These are phyloP conservation scores for Ceratocystiopsis minuta DNA, from an alignment of 2,329 filamentous ascomycete species.

Conservation along the genomic window DNA sequence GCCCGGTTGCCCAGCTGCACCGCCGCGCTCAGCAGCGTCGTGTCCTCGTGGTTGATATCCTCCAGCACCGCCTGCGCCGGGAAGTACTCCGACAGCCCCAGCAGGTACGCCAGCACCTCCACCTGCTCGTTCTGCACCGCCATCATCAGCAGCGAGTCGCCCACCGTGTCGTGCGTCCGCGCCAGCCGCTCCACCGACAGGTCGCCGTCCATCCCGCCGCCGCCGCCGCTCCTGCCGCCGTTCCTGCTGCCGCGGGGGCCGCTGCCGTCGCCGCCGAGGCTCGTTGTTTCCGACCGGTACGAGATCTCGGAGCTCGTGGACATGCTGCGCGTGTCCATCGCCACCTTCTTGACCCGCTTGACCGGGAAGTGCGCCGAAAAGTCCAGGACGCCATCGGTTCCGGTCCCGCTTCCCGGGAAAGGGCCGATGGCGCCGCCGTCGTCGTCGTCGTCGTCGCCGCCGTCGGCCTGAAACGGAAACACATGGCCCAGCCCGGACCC, in stretches of 20 bases:
- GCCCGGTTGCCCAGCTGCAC: conserved; percentile 66
- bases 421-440: conserved; percentile 14
- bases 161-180: conserved; percentile 49
- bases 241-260: conserved; percentile 16
- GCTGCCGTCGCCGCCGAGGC: conserved; percentile 45
- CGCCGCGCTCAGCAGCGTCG: conserved; percentile 74
- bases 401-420: conserved; percentile 7
- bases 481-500: conserved; percentile 59
- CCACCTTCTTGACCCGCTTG: conserved; percentile 57
- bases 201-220: conserved; percentile 64
- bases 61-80: conserved; percentile 52
- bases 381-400: too few species aligned
- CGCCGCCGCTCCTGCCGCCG: conserved; percentile 37
- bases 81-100: conserved; percentile 63
- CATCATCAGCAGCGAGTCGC: conserved; percentile 83
- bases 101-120: conserved; percentile 58
- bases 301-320: conserved; percentile 76
- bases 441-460: neutral
- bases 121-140: conserved; percentile 55
- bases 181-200: conserved; percentile 64
- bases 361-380: conserved; percentile 16
- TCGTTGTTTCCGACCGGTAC: conserved; percentile 61
- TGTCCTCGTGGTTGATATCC: conserved; percentile 78
- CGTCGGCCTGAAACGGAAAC: conserved; percentile 57
- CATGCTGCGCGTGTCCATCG: conserved; percentile 76